Conservation (phyloP, 2,329 filamentous ascomycete genomes). For the Pseudocercospora fijiensis region DNA sequence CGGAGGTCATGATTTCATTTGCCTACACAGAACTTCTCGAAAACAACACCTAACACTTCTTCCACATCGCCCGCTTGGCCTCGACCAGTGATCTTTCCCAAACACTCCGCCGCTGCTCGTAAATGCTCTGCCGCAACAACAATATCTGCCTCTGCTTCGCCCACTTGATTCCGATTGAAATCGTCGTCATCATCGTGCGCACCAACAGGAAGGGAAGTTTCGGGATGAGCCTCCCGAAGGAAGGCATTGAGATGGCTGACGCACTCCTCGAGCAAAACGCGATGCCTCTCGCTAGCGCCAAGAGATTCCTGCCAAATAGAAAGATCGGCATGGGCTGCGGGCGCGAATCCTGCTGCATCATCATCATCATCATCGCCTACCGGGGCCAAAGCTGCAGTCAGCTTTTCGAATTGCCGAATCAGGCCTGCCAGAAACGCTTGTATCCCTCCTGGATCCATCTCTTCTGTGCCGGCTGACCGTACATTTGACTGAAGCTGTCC, state of each 20-base stretch:
- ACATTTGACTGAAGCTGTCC: background rate
- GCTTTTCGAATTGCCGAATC: constrained; percentile 63
- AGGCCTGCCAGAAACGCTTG: constrained; percentile 67
- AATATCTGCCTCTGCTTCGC: constrained; percentile 65
- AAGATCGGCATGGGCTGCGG: constrained; percentile 52
- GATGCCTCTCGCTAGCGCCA: constrained; percentile 86
- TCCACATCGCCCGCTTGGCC: constrained; percentile 88
- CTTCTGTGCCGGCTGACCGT: constrained; percentile 31
- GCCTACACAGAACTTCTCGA: constrained; percentile 71
- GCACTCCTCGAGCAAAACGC: constrained; percentile 74
- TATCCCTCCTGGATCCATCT: constrained; percentile 61
- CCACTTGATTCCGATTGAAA: constrained; percentile 22
- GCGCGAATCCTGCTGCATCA: background rate
- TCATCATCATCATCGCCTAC: constrained; percentile 28
- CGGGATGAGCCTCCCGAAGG: constrained; percentile 54
- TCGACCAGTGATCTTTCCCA: constrained; percentile 84
- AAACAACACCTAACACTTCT: constrained; percentile 92
- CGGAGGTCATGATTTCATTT: constrained; percentile 32
- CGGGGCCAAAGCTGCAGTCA: constrained; percentile 58
- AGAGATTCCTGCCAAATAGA: constrained; percentile 77
- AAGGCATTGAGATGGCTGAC: constrained; percentile 71
- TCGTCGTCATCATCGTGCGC: constrained; percentile 12
- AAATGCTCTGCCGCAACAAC: constrained; percentile 89
- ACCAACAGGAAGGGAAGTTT: background rate
- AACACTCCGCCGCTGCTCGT: constrained; percentile 71